phyloP scores from a whole-genome alignment of 148 eudicot genomes.

The Nyssa sinensis region DNA sequence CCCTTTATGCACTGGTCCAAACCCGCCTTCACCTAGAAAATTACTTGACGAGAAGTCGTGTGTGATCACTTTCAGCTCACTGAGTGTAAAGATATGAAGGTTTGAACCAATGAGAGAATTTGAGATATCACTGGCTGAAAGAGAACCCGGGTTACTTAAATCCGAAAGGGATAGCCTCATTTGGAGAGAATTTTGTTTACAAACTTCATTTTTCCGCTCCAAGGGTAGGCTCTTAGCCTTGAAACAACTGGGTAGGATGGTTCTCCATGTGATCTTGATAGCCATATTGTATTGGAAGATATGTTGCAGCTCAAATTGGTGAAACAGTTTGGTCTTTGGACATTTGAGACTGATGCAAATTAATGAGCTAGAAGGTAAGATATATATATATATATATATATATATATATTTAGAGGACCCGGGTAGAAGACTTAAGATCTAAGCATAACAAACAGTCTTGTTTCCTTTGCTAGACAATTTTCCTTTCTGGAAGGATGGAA shows the following conservation, averaged over 20 bases:
- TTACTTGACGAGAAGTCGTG: slow-evolving; percentile 57
- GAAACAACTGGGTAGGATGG: slow-evolving; percentile 43
- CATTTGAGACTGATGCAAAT: neutral
- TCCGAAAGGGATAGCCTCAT: slow-evolving; percentile 68
- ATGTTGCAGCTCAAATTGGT: too few relatives aligned
- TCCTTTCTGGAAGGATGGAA: neutral
- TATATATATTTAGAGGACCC: neutral
- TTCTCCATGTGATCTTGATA: slow-evolving; percentile 30
- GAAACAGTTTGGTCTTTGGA: neutral
- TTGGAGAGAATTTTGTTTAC: slow-evolving; percentile 25
- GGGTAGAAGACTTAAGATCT: too few relatives aligned
- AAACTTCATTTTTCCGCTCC: slow-evolving; percentile 7
- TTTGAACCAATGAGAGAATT: slow-evolving; percentile 55
- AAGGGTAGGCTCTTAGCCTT: slow-evolving; percentile 10
- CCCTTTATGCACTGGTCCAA: slow-evolving; percentile 90
- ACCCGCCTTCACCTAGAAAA: slow-evolving; percentile 90
- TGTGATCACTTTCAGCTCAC: slow-evolving; percentile 68
- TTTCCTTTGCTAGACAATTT: neutral
- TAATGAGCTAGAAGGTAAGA: neutral
- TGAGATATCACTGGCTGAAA: slow-evolving; percentile 56
- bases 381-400: too few relatives aligned
- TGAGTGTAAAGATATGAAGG: slow-evolving; percentile 58
- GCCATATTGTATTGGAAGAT: slow-evolving; percentile 6
- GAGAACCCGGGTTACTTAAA: slow-evolving; percentile 50
- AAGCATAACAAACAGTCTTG: too few relatives aligned